These are phyloP conservation scores for Piloderma croceum DNA, from an alignment of 768 basidiomycete genomes.

Conservation along the genomic window DNA sequence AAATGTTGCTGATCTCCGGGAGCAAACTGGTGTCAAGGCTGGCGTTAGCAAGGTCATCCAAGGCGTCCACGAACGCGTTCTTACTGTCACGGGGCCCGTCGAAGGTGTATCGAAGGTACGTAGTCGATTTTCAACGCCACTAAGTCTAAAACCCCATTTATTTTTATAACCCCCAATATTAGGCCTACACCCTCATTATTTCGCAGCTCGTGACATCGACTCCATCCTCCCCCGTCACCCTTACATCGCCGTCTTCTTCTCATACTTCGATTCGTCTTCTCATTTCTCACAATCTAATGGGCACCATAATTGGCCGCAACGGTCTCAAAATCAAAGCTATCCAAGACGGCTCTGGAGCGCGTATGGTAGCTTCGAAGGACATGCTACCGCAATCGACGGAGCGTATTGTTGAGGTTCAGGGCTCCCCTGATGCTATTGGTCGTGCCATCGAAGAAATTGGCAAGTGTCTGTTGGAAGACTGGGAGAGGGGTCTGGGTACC, in stretches of 20 bases:
- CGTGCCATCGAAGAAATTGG: conserved; percentile 94
- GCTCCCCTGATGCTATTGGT: conserved; percentile 86
- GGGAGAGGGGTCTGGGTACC: conserved; percentile 90
- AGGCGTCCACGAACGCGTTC: conserved; percentile 96
- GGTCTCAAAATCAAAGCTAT: conserved; percentile 99
- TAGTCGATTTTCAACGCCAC: too few relatives aligned
- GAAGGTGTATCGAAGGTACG: conserved; percentile 88
- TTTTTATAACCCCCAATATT: conserved; percentile 11
- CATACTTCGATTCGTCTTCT: conserved; percentile 93
- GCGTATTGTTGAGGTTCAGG: conserved; percentile 97
- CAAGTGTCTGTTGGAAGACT: conserved; percentile 92
- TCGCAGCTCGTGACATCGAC: conserved; percentile 81
- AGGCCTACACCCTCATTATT: conserved; percentile 96
- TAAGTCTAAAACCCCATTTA: too few relatives aligned
- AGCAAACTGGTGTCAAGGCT: conserved; percentile 94
- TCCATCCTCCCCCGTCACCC: conserved; percentile 63
- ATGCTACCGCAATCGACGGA: conserved; percentile 99
- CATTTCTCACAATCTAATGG: conserved; percentile 99
- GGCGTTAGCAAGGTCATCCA: conserved; percentile 98
- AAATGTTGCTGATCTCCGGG: conserved; percentile 95
- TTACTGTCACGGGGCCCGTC: conserved; percentile 88
- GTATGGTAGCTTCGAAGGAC: conserved; percentile 98
- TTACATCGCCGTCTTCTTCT: conserved; percentile 62
- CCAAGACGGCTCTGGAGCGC: conserved; percentile 90
- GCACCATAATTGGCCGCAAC: conserved; percentile 92